Evolutionary conservation across 805 yeast species (phyloP).

Genomic region (Grigorovia transvaalensis): DNA sequence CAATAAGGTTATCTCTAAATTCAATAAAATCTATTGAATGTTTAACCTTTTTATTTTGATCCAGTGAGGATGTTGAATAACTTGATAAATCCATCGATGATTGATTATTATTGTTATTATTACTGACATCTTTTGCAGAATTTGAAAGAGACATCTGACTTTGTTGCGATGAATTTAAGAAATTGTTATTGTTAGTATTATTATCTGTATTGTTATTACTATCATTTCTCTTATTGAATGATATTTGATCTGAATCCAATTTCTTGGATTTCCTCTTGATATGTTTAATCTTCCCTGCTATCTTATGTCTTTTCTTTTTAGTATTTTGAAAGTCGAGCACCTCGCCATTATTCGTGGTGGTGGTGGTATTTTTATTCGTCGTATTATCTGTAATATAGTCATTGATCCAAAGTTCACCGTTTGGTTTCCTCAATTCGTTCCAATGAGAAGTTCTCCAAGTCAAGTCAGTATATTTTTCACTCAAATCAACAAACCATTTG

Average conservation of each 20-base stretch:
- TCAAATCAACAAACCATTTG: constrained; percentile 56
- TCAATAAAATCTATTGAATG: neutral
- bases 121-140: neutral
- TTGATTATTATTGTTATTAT: neutral
- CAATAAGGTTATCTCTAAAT: neutral
- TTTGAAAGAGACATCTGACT: neutral
- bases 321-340: neutral
- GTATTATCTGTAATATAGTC: neutral
- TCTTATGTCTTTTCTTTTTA: neutral
- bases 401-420: constrained; percentile 21
- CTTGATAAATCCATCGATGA: neutral
- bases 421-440: constrained; percentile 23
- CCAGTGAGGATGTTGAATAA: neutral
- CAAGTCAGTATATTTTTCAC: constrained; percentile 47
- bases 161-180: neutral
- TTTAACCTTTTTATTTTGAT: neutral
- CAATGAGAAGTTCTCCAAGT: constrained; percentile 38
- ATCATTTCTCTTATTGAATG: neutral
- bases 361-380: neutral
- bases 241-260: neutral
- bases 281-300: neutral
- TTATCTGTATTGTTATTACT: no score
- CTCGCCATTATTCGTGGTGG: neutral
- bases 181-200: neutral
- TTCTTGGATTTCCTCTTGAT: neutral